Percentiles rank a stretch among this genome's conserved stretches.
Evolutionary conservation across 176 grass and related monocot species (phyloP).

Genomic region (Oropetium thomaeum): DNA sequence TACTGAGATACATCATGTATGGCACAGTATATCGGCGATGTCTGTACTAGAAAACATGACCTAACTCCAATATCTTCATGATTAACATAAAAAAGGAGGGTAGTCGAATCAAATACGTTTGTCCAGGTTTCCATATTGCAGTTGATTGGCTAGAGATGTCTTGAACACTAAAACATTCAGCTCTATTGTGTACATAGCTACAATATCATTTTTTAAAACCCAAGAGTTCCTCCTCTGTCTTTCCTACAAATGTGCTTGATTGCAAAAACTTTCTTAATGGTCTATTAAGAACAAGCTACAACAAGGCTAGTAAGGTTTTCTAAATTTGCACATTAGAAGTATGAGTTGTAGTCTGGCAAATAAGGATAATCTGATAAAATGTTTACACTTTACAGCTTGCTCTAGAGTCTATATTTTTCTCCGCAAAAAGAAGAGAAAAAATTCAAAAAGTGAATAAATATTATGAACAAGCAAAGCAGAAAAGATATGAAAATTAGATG

Average conservation of each 20-base stretch:
- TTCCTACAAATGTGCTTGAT: too few species aligned
- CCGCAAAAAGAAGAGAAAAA: neutral
- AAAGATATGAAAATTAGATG: neutral
- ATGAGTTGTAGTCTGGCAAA: neutral
- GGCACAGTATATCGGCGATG: neutral
- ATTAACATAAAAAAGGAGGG: neutral
- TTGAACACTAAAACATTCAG: neutral
- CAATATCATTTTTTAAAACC: too few species aligned
- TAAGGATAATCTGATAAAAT: neutral
- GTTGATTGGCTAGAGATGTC: neutral
- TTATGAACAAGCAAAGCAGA: neutral
- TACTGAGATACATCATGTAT: constrained; percentile 8
- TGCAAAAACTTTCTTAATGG: neutral
- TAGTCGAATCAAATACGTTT: constrained; percentile 15
- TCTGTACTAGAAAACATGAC: neutral
- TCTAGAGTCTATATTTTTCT: neutral
- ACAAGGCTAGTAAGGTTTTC: neutral
- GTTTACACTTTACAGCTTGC: neutral
- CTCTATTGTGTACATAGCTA: neutral
- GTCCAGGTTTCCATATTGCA: neutral
- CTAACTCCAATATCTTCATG: neutral
- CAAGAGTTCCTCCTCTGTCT: too few species aligned
- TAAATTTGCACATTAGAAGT: neutral
- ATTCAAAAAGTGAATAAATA: neutral
- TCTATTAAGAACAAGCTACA: neutral